Conservation (phyloP, 345 rosid species). For the Citrus unshiu region DNA sequence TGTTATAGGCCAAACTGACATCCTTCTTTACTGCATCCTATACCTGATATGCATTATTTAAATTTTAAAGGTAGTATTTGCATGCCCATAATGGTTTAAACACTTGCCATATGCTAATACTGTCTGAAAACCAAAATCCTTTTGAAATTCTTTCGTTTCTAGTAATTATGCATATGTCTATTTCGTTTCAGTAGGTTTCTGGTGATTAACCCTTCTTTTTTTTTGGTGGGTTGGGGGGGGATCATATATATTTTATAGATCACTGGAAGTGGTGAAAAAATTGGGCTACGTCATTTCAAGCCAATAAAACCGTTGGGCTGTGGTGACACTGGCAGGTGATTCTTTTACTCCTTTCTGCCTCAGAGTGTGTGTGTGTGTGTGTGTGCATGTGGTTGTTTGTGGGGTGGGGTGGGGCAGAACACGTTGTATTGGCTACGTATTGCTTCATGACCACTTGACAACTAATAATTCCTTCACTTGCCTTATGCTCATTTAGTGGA, state of each 20-base stretch:
- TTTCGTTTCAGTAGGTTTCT: not conserved
- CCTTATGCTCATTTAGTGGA: not conserved
- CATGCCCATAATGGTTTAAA: not conserved
- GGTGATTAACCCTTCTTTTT: not conserved
- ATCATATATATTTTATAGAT: conserved; percentile 37
- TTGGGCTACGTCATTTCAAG: conserved; percentile 84
- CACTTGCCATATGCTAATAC: not conserved
- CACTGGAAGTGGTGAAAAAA: conserved; percentile 61
- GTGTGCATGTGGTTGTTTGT: too few species aligned
- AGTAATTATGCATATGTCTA: not conserved
- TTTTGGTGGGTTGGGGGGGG: not conserved
- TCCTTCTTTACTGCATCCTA: not conserved
- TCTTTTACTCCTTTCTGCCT: not conserved
- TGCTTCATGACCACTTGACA: not conserved
- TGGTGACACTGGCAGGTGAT: conserved; percentile 98
- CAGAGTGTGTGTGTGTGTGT: not conserved
- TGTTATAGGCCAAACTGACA: not conserved
- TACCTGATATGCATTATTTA: not conserved
- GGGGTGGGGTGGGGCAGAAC: not conserved
- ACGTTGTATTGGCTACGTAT: not conserved
- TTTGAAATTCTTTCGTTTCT: not conserved
- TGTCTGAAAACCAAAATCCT: not conserved
- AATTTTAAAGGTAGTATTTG: not conserved
- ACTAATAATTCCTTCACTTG: not conserved
- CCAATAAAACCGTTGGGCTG: conserved; percentile 93